Percentiles rank a stretch among this genome's conserved stretches.
Conservation (phyloP, 148 eudicot species). For the Heliamphora exappendiculata region DNA sequence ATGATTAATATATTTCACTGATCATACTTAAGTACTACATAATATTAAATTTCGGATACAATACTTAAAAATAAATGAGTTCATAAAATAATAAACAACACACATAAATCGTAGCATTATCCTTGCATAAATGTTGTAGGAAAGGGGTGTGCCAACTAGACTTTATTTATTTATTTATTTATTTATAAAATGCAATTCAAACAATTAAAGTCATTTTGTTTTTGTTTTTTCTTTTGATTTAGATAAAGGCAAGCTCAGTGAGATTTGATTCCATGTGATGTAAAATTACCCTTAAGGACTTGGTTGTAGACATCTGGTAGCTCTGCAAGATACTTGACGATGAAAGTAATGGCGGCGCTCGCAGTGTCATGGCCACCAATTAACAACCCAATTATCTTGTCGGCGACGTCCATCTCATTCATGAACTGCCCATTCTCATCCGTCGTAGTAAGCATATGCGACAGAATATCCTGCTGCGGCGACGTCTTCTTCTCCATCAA, state of each 20-base stretch:
- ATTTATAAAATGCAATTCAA: not conserved
- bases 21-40: too few species aligned
- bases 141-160: too few species aligned
- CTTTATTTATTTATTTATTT: not conserved
- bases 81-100: too few species aligned
- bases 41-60: too few species aligned
- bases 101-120: too few species aligned
- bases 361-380: slow-evolving; percentile 55
- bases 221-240: too few species aligned
- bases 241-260: not conserved
- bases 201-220: not conserved
- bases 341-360: slow-evolving; percentile 30
- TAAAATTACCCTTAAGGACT: slow-evolving; percentile 30
- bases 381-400: slow-evolving; percentile 34
- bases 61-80: too few species aligned
- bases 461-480: slow-evolving; percentile 30
- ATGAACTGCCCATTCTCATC: slow-evolving; percentile 34
- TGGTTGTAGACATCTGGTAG: slow-evolving; percentile 33
- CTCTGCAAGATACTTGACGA: slow-evolving; percentile 41
- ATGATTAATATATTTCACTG: too few species aligned
- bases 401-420: slow-evolving; percentile 34
- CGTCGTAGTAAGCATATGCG: slow-evolving; percentile 28
- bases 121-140: too few species aligned
- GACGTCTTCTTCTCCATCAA: slow-evolving; percentile 19
- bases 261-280: not conserved